Evolutionary conservation across 768 basidiomycete genomes (phyloP), one percentile per base, ranked within the genome.

Genomic region (Russula virescens): DNA sequence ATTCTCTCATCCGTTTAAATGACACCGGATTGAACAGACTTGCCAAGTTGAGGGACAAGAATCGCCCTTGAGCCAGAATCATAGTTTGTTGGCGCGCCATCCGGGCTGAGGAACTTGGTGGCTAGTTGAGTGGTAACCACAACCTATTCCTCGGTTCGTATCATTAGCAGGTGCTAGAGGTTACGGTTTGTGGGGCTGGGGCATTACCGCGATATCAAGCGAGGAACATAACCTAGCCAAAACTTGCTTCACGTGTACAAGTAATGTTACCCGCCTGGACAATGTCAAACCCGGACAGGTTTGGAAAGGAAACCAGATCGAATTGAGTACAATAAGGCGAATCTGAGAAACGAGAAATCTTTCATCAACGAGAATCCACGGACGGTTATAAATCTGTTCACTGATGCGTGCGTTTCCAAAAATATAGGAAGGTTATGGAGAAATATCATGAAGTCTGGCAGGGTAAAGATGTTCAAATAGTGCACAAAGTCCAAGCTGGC

Each of bases 221-320:
- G 79, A 71, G 31, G 79, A 74, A 56, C 80, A 79, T n/a, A 77
- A 73, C 67, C 77, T 77, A 28, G 82, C 75, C 19, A 91, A 76
- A 42, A 69, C 70, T 69, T 83, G 78, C 68, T 82, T 85, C 23
- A 87, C 73, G 53, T 72, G 75, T 19, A 81, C 81, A 7, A 88
- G 71, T 47, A 84, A 70, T 13, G 73, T 73, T 34, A 70, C 77
- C 69, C 74, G 80, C 52, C 73, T 76, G 13, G 75, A 69, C 11
- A 67, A 66, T 13, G 72, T 69, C 34, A 86, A 67, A 45, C 75
- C 70, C 1, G 79, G 70, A 21, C 75, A 70, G 14, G 75, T 72
- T 70, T 89, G 87, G 63, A 91, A 86, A 2, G 83, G 83, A 68
- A 83, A 87, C 25, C 83, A 84, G 31, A 91, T 76, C 3, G 85